Evolutionary conservation across 495 filamentous ascomycete species (phyloP), one percentile per base, ranked within the genome.

Genomic region (Apodospora peruviana): DNA sequence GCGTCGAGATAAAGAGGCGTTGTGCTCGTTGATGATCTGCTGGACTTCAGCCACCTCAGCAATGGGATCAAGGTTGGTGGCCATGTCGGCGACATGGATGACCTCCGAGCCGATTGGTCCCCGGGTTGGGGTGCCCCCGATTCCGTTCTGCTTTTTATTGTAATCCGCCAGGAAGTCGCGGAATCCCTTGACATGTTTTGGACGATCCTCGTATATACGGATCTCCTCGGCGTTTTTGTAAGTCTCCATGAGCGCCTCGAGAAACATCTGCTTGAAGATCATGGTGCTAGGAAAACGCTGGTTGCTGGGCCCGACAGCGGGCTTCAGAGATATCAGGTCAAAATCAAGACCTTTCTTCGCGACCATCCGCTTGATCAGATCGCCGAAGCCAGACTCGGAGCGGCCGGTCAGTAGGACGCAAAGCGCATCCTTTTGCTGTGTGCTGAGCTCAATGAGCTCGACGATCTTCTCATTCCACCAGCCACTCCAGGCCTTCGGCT

Each of bases 391-490:
- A 16, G 68, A 69, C 64, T 95, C 89, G 18, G 80, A 76, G 11
- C 93, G 80, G n/a, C 93, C 93, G 10, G 93, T 99, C 29, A 99
- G 72, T 2, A 99, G 79, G 22, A 99, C 81, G 23, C 79, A 87
- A 27, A 99, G 72, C 5, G 86, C 86, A 68, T 96, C 90, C 50
- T 88, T 85, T 60, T 97, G 91, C 59, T 88, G 65, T 76, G 88
- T 88, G 58, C 84, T 91, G 43, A 96, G 74, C 61, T 75, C 64
- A 2, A 95, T 87, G 23, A 99, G 74, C 53, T 87, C 77, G 37
- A 93, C 85, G 58, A 99, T 87, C 56, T 85, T 78, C 59, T 99
- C 90, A 57, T 96, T 97, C 94, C 94, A 99, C 89, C 90, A 99
- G 12, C 90, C 90, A 42, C 85, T 66, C 94, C 94, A 99, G 3